Conservation (phyloP, 495 filamentous ascomycete genomes). For the Lineolata rhizophorae region DNA sequence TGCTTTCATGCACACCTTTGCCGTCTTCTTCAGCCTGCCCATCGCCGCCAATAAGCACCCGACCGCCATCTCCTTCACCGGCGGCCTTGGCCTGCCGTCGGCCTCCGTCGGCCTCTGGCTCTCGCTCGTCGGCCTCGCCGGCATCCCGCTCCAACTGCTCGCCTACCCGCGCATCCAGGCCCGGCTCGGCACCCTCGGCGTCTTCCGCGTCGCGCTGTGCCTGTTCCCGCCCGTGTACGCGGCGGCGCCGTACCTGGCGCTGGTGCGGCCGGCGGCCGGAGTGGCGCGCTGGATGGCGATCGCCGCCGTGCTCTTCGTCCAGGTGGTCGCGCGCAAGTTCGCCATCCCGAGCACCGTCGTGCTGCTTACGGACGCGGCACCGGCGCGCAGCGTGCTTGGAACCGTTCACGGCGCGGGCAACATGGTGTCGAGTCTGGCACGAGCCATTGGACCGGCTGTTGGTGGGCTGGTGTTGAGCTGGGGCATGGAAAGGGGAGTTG, state of each 20-base stretch:
- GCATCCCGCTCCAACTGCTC: conserved; percentile 46
- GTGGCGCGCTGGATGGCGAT: conserved; percentile 37
- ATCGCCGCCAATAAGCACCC: conserved; percentile 16
- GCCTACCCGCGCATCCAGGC: conserved; percentile 41
- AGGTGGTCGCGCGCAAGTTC: conserved; percentile 53
- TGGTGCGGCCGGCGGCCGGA: conserved; percentile 43
- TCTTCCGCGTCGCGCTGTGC: conserved; percentile 33
- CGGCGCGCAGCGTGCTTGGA: conserved; percentile 35
- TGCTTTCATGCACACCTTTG: conserved; percentile 54
- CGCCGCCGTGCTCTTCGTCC: conserved; percentile 35
- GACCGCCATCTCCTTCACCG: conserved; percentile 29
- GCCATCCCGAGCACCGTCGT: conserved; percentile 46
- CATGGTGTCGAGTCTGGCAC: conserved; percentile 32
- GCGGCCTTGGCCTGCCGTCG: conserved; percentile 49
- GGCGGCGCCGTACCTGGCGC: conserved; percentile 42
- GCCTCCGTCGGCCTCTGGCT: conserved; percentile 46
- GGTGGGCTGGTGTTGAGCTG: conserved; percentile 40
- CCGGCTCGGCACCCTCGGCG: conserved; percentile 36
- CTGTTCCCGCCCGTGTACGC: conserved; percentile 46
- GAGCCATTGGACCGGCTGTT: conserved; percentile 44
- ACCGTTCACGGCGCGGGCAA: conserved; percentile 51
- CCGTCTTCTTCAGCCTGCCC: conserved; percentile 45
- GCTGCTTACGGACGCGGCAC: conserved; percentile 46
- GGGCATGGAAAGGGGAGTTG: conserved; percentile 39
- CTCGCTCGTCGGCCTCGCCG: conserved; percentile 44